A percentile compares a stretch with the other conserved stretches of the same genome.
Evolutionary conservation across 495 filamentous ascomycete species (phyloP).

Genomic region (Articulospora tetracladia): DNA sequence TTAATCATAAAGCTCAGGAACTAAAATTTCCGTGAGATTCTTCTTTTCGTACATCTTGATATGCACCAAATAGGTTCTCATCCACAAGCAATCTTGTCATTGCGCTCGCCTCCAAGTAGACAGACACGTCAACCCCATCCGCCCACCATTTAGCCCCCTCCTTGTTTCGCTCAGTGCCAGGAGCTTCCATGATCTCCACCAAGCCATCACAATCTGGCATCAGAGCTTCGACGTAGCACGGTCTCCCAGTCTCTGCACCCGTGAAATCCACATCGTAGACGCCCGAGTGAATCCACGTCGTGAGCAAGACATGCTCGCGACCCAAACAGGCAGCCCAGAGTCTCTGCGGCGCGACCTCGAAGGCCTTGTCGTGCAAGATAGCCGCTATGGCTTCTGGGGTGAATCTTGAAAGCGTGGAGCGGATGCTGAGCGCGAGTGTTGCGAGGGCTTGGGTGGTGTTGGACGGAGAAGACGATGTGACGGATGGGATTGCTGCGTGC

Average conservation of each 20-base stretch:
- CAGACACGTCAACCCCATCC: constrained; percentile 33
- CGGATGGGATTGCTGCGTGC: constrained; percentile 11
- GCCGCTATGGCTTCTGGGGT: constrained; percentile 30
- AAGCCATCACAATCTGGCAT: constrained; percentile 37
- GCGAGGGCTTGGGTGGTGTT: constrained; percentile 16
- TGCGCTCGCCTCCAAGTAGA: constrained; percentile 27
- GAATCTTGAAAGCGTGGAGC: constrained; percentile 29
- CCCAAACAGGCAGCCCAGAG: constrained; percentile 38
- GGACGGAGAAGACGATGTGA: neutral
- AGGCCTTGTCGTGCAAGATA: constrained; percentile 31
- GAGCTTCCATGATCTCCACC: constrained; percentile 29
- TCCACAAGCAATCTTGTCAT: constrained; percentile 30
- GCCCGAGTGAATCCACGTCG: constrained; percentile 34
- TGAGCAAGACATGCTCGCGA: constrained; percentile 31
- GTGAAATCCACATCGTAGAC: constrained; percentile 36
- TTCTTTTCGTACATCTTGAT: neutral
- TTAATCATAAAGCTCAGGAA: neutral
- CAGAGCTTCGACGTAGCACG: constrained; percentile 29
- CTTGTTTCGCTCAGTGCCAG: neutral
- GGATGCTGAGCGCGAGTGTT: constrained; percentile 27
- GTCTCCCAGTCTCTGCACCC: constrained; percentile 14
- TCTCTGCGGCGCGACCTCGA: constrained; percentile 33
- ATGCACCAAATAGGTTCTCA: constrained; percentile 9
- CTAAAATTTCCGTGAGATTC: neutral
- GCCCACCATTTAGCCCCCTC: constrained; percentile 24